Evolutionary conservation across 768 basidiomycete species (phyloP), one percentile per base, ranked within the genome.

Genomic region (Pisolithus tinctorius): DNA sequence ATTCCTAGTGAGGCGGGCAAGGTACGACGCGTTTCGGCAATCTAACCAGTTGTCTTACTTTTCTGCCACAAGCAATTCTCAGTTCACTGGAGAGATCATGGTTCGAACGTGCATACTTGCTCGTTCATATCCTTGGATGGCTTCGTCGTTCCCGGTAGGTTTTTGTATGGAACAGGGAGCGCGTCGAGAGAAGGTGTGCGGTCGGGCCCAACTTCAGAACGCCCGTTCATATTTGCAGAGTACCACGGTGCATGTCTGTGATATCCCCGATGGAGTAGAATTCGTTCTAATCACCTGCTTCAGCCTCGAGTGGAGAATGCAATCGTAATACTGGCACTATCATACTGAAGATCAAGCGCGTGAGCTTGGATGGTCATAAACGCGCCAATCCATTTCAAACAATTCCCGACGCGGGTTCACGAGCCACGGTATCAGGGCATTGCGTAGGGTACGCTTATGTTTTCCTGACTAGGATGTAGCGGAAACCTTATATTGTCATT

Each of bases 121-220:
- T 68, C 76, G 0, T 86, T 76, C 59, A 79, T 88, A 20, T 71
- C 70, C n/a, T 66, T 88, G 7, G 86, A 88, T 59, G 85, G 84
- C 3, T 71, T 77, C 47, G 65, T 73, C 3, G 79, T 82, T 2
- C 79, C 86, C 1, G 86, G 85, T 4, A 68, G 78, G 14, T 86
- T 84, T 58, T 61, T 86, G 16, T 74, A 69, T 29, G 85, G 85
- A 5, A 50, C 65, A 13, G 85, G 86, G 0, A 66, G 69, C n/a
- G 65, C 82, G 16, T 75, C 60, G n/a, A 74, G 84, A 29, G 61
- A 70, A 47, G 81, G 79, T 1, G 66, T 84, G 6, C 71, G 84
- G 31, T 75, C 78, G 0, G 78, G 79, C 4, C 55, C 63, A 4
- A 57, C 61, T 0, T 73, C 75, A 2, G 81, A 85, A 61, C 70